A percentile compares a stretch with the other conserved stretches of the same genome.
Evolutionary conservation across 306 rosid species (phyloP).

Genomic region (Dalbergia cochinchinensis): DNA sequence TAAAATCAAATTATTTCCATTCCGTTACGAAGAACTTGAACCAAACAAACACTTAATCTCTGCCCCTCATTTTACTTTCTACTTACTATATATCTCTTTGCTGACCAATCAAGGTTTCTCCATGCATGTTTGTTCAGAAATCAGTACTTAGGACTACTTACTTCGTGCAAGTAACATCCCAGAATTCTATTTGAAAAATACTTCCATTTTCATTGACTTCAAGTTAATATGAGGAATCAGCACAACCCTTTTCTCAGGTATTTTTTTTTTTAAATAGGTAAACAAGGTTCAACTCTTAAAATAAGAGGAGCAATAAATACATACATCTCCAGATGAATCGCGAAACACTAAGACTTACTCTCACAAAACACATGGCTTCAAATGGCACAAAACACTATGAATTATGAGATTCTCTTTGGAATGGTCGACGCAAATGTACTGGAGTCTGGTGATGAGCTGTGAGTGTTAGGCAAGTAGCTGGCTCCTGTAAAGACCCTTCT

Average conservation of each 20-base stretch:
- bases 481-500: conserved; percentile 54
- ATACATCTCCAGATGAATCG: too few relatives aligned
- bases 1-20: too few relatives aligned
- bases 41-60: too few relatives aligned
- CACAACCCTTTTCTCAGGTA: neutral
- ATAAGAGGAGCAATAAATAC: too few relatives aligned
- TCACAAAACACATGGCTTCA: too few relatives aligned
- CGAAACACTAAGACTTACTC: too few relatives aligned
- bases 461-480: conserved; percentile 72
- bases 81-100: neutral
- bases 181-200: conserved; percentile 17
- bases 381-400: too few relatives aligned
- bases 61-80: too few relatives aligned
- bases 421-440: conserved; percentile 33
- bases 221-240: conserved; percentile 34
- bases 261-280: too few relatives aligned
- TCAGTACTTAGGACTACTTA: neutral
- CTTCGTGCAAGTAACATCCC: too few relatives aligned
- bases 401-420: conserved; percentile 37
- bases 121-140: neutral
- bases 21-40: too few relatives aligned
- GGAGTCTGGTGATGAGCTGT: conserved; percentile 70
- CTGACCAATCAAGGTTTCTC: neutral
- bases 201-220: conserved; percentile 36
- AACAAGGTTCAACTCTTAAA: too few relatives aligned